These are phyloP conservation scores for Apiosordaria backusii DNA, from an alignment of 495 filamentous ascomycete species.

Conservation along the genomic window DNA sequence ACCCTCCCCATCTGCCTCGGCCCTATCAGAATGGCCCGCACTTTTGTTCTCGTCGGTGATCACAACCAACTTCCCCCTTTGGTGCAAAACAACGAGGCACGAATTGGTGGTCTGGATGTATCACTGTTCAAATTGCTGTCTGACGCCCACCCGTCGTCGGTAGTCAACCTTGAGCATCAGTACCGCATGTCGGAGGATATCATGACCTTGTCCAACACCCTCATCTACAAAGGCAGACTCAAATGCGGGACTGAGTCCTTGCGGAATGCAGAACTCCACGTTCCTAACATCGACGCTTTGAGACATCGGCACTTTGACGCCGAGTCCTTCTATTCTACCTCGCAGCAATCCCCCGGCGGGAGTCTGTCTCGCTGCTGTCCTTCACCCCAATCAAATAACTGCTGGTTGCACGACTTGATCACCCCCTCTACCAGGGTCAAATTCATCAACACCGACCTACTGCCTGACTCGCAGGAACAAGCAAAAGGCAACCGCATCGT, in stretches of 20 bases:
- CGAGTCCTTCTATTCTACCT: conserved; percentile 25
- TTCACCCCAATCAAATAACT: conserved; percentile 48
- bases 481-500: conserved; percentile 77
- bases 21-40: conserved; percentile 88
- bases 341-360: conserved; percentile 21
- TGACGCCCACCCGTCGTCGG: conserved; percentile 77
- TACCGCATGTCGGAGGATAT: conserved; percentile 98
- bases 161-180: conserved; percentile 89
- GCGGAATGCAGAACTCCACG: conserved; percentile 59
- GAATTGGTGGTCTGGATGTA: conserved; percentile 81
- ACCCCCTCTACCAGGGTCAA: conserved; percentile 66
- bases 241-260: conserved; percentile 82
- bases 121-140: conserved; percentile 92
- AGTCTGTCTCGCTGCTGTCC: conserved; percentile 47
- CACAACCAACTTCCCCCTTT: conserved; percentile 93
- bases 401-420: conserved; percentile 82
- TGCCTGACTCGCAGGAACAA: conserved; percentile 64
- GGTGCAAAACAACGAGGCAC: conserved; percentile 86
- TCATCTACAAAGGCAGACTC: conserved; percentile 85
- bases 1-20: conserved; percentile 91
- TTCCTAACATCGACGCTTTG: conserved; percentile 52
- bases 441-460: conserved; percentile 82
- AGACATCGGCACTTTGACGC: conserved; percentile 53
- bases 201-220: conserved; percentile 86
- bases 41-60: conserved; percentile 92